phyloP scores from a whole-genome alignment of 2,329 filamentous ascomycete genomes.

The Diatrype stigma region DNA sequence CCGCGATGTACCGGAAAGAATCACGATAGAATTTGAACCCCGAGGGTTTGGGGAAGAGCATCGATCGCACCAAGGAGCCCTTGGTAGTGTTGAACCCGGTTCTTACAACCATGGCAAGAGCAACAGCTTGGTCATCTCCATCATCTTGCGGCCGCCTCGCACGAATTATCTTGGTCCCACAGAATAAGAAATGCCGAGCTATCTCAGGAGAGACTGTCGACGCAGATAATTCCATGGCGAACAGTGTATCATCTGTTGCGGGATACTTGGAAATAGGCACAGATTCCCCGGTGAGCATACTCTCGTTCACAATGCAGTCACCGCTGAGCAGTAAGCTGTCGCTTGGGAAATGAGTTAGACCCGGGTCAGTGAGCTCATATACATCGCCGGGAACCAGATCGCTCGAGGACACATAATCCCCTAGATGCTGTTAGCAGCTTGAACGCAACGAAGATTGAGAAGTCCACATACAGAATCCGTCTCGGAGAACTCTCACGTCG shows the following conservation, averaged over 20 bases:
- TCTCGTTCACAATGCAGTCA: slow-evolving; percentile 98
- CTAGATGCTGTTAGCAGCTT: slow-evolving; percentile 35
- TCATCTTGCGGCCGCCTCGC: slow-evolving; percentile 84
- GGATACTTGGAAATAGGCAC: slow-evolving; percentile 93
- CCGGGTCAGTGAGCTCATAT: slow-evolving; percentile 94
- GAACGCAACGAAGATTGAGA: background rate
- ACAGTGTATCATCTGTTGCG: slow-evolving; percentile 74
- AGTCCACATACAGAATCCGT: slow-evolving; percentile 74
- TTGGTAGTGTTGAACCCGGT: slow-evolving; percentile 98
- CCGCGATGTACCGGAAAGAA: slow-evolving; percentile 94
- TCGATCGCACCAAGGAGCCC: slow-evolving; percentile 89
- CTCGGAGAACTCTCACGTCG: slow-evolving; percentile 86
- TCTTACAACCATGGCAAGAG: slow-evolving; percentile 84
- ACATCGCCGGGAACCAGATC: slow-evolving; percentile 94
- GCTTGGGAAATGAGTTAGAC: slow-evolving; percentile 80
- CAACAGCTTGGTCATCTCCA: slow-evolving; percentile 81
- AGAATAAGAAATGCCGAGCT: slow-evolving; percentile 87
- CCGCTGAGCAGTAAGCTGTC: slow-evolving; percentile 88
- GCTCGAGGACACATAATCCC: slow-evolving; percentile 78
- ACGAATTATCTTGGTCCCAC: slow-evolving; percentile 91
- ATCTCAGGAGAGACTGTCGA: slow-evolving; percentile 79
- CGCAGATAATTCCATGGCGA: slow-evolving; percentile 70
- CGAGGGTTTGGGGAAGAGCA: slow-evolving; percentile 97
- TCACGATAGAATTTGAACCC: slow-evolving; percentile 98
- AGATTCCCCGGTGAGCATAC: slow-evolving; percentile 97